Conservation (phyloP, 257 asterid species). For the Petrea volubilis region DNA sequence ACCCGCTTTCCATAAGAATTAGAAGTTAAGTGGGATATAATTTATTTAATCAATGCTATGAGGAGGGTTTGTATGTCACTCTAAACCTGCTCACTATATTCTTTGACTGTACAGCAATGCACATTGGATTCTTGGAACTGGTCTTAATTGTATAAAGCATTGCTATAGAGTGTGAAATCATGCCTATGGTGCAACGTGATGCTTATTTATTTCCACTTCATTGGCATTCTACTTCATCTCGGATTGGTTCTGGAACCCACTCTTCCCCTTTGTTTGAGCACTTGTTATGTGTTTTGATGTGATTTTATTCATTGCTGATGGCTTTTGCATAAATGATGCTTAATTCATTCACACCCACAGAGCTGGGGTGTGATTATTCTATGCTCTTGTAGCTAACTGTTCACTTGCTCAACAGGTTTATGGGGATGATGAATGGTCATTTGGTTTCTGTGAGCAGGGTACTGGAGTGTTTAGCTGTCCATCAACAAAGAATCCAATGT, state of each 20-base stretch:
- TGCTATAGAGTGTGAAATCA: too few relatives aligned
- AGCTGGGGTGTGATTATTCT: conserved; percentile 8
- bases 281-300: neutral
- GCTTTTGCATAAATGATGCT: neutral
- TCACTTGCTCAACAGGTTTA: conserved; percentile 49
- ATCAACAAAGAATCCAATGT: conserved; percentile 80
- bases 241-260: neutral
- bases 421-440: conserved; percentile 87
- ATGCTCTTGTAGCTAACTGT: conserved; percentile 17
- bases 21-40: too few relatives aligned
- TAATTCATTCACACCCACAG: neutral
- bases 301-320: neutral
- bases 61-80: too few relatives aligned
- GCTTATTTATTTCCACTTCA: neutral
- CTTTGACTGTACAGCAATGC: too few relatives aligned
- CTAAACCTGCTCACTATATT: too few relatives aligned
- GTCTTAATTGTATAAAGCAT: too few relatives aligned
- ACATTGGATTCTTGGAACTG: too few relatives aligned
- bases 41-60: too few relatives aligned
- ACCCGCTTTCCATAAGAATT: too few relatives aligned
- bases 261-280: neutral
- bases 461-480: conserved; percentile 89
- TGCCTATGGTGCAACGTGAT: too few relatives aligned
- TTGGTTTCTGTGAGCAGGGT: conserved; percentile 87
- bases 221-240: neutral